Evolutionary conservation across 2,329 filamentous ascomycete species (phyloP).

Genomic region (Fusarium nygamai): DNA sequence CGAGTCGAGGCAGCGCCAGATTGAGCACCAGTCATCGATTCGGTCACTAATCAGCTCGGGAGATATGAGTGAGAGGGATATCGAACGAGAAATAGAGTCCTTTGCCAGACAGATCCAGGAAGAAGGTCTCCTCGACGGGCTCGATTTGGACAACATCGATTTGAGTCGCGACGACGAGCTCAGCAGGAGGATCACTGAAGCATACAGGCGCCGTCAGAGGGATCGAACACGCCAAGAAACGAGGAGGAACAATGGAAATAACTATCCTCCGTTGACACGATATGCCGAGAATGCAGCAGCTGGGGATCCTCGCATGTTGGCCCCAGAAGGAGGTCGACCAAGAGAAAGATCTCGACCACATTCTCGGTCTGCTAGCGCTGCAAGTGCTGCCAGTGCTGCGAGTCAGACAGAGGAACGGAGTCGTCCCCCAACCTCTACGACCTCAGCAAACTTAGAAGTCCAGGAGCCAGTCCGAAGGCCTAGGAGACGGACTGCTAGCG

Average conservation of each 20-base stretch:
- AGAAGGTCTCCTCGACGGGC: constrained; percentile 85
- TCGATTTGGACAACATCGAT: constrained; percentile 89
- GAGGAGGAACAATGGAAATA: constrained; percentile 55
- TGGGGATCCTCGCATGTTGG: constrained; percentile 43
- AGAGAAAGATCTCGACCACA: constrained; percentile 53
- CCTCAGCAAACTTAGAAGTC: constrained; percentile 45
- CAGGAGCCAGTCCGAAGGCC: constrained; percentile 44
- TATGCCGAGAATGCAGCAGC: constrained; percentile 31
- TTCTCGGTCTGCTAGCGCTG: constrained; percentile 58
- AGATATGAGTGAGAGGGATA: constrained; percentile 78
- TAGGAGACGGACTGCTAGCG: constrained; percentile 64
- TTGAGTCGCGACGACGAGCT: constrained; percentile 87
- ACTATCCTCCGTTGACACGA: constrained; percentile 50
- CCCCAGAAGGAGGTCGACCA: constrained; percentile 42
- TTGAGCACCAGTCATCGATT: constrained; percentile 91
- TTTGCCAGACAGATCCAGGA: constrained; percentile 90
- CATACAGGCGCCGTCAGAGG: constrained; percentile 80
- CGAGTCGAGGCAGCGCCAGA: constrained; percentile 64
- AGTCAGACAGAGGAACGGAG: constrained; percentile 58
- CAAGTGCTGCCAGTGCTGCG: constrained; percentile 53
- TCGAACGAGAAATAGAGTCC: constrained; percentile 89
- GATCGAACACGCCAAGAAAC: constrained; percentile 64
- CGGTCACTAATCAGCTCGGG: constrained; percentile 84
- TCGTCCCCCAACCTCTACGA: constrained; percentile 56
- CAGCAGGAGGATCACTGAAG: constrained; percentile 88